Base-by-base conservation (phyloP, 2,329 filamentous ascomycete genomes). In the Talaromyces atroroseus region DNA sequence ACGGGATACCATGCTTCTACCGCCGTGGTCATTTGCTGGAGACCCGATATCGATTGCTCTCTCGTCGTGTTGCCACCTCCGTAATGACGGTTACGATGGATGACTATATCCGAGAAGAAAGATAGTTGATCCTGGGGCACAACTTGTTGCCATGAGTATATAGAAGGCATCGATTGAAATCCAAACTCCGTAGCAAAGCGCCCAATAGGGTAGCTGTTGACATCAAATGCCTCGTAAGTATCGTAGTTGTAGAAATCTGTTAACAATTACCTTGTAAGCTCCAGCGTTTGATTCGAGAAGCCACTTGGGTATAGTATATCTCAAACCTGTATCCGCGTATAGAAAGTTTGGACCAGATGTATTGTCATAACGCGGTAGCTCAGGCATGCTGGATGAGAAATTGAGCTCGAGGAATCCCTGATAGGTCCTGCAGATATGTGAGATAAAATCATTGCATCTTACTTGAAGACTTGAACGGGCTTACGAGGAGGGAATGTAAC, bases 131-230 rank as follows among this genome's bases (percentile, higher is more conserved):
- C 49, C n/a, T n/a, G 5, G 26, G 49, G 49, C 1, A 51, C 49
- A 5, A 29, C 26, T 16, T 51, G 49, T 12, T 42, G 32, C 49
- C 49, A 40, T 6, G 49, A 51, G 26, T 51, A 51, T 38, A 51
- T 36, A 11, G 49, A 51, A 23, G 49, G 21, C 49, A 51, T 51
- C 0, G 88, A 88, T 70, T 92, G 83, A 89, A 95, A 92, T 57
- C 90, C 90, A 63, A 95, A 95, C 67, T 95, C 90, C 48, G 87
- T 90, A 52, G 92, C 89, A 72, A 95, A 95, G 0, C 90, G 83
- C 7, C 49, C 34, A 12, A 51, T n/a, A 7, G 49, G 49, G 40
- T 51, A 51, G 34, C 21, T 42, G 16, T 21, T 40, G 12, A 26
- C 34, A 26, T 23, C 34, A 20, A 51, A 51, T 8, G 34, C 49